Percentiles rank a stretch among this genome's conserved stretches.
Evolutionary conservation across 257 asterid species (phyloP).

Genomic region (Paraleonurus japonicus): DNA sequence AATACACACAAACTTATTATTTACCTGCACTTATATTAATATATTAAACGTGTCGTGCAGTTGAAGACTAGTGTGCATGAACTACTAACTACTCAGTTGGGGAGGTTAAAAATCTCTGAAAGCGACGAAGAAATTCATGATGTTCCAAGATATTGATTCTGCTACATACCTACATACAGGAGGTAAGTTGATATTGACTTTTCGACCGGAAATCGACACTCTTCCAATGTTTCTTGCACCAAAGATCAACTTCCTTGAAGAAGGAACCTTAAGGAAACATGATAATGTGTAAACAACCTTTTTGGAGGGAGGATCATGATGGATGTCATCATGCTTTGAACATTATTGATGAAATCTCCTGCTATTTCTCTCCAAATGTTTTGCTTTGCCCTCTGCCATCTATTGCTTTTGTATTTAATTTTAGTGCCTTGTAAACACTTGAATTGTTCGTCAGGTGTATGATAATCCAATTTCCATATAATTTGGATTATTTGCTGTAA

Average conservation of each 20-base stretch:
- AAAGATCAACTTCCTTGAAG: neutral
- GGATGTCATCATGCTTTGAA: neutral
- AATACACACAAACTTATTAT: neutral
- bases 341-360: neutral
- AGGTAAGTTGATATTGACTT: constrained; percentile 2
- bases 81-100: constrained; percentile 63
- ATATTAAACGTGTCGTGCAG: constrained; percentile 37
- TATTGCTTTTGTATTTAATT: neutral
- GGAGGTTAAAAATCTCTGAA: constrained; percentile 39
- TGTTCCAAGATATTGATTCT: constrained; percentile 20
- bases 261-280: neutral
- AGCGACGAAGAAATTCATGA: constrained; percentile 38
- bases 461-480: neutral
- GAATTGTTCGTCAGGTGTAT: neutral
- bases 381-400: neutral
- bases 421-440: neutral
- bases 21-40: too few relatives aligned
- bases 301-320: neutral
- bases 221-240: neutral
- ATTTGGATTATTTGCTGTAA: neutral
- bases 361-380: too few relatives aligned
- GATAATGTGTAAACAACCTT: neutral
- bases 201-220: neutral
- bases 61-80: constrained; percentile 69
- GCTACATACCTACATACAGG: neutral